A percentile compares a stretch with the other conserved stretches of the same genome.
Evolutionary conservation across 805 yeast genomes (phyloP).

Genomic region (Wickerhamiella azyma): DNA sequence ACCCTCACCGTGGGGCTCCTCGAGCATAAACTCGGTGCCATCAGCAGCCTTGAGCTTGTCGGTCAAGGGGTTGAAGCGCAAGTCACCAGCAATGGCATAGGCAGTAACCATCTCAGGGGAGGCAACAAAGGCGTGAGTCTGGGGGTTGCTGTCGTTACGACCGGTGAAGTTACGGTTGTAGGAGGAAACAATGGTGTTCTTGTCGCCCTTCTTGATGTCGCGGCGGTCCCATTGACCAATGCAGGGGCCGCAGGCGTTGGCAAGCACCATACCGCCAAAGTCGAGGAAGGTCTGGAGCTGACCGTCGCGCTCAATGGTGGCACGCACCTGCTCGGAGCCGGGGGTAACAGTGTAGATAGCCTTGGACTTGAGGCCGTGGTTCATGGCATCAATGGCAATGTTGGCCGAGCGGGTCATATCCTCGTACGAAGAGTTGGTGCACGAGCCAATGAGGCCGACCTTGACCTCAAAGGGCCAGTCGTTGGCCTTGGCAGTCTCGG

Average conservation of each 20-base stretch:
- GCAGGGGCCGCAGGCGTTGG: constrained; percentile 99
- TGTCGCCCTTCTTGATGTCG: constrained; percentile 83
- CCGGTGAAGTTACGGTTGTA: constrained; percentile 97
- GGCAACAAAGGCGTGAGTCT: constrained; percentile 92
- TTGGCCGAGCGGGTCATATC: constrained; percentile 97
- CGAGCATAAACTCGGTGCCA: constrained; percentile 80
- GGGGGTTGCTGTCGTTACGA: constrained; percentile 96
- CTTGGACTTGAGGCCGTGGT: constrained; percentile 84
- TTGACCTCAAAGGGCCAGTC: constrained; percentile 87
- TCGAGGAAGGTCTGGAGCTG: constrained; percentile 75
- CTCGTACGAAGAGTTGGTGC: constrained; percentile 97
- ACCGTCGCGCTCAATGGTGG: constrained; percentile 95
- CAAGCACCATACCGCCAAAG: constrained; percentile 87
- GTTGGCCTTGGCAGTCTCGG: constrained; percentile 67
- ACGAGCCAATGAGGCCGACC: constrained; percentile 95
- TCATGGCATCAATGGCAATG: constrained; percentile 78
- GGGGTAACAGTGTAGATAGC: constrained; percentile 89
- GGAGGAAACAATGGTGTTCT: constrained; percentile 92
- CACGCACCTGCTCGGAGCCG: constrained; percentile 97
- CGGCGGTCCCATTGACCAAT: constrained; percentile 98
- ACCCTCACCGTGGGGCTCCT: constrained; percentile 82
- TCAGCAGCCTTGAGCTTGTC: constrained; percentile 77
- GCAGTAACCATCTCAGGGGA: constrained; percentile 96
- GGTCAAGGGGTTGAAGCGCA: constrained; percentile 90
- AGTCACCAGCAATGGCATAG: constrained; percentile 89